Evolutionary conservation across 2,329 filamentous ascomycete genomes (phyloP).

Genomic region (Leptographium radiaticola): DNA sequence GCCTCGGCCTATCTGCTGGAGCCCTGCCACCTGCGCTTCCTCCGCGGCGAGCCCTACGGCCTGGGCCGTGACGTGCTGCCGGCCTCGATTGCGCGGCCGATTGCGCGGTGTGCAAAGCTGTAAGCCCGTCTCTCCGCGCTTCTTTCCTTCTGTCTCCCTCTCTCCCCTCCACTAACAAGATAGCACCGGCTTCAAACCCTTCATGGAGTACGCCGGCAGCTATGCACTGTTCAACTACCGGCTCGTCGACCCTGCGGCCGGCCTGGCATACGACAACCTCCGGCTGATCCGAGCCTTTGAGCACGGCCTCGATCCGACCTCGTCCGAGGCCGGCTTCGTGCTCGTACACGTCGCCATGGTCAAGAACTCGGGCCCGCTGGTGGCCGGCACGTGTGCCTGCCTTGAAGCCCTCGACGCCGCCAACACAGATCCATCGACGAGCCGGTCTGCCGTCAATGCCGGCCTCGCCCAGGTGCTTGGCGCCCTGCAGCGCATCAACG

Average conservation of each 20-base stretch:
- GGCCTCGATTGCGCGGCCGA: constrained; percentile 61
- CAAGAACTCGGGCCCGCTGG: constrained; percentile 64
- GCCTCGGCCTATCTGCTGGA: constrained; percentile 83
- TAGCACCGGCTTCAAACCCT: constrained; percentile 67
- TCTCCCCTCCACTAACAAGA: background rate
- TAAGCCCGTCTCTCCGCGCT: constrained; percentile 40
- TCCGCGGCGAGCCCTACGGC: constrained; percentile 64
- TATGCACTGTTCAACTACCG: constrained; percentile 59
- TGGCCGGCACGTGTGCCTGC: constrained; percentile 57
- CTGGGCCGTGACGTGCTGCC: constrained; percentile 64
- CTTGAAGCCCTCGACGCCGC: constrained; percentile 33
- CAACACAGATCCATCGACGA: constrained; percentile 13
- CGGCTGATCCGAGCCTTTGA: constrained; percentile 86
- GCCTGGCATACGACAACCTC: constrained; percentile 53
- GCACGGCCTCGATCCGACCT: constrained; percentile 70
- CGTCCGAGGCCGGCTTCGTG: constrained; percentile 92
- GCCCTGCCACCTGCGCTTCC: constrained; percentile 67
- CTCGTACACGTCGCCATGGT: constrained; percentile 95
- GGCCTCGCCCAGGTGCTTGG: constrained; percentile 48
- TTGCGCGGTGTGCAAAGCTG: constrained; percentile 75
- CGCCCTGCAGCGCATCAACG: constrained; percentile 58
- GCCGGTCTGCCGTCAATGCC: constrained; percentile 47
- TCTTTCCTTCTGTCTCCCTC: background rate
- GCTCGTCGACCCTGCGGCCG: constrained; percentile 39
- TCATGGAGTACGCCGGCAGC: constrained; percentile 72